Base-by-base conservation (phyloP, 805 yeast species). In the Hanseniaspora nectarophila region DNA sequence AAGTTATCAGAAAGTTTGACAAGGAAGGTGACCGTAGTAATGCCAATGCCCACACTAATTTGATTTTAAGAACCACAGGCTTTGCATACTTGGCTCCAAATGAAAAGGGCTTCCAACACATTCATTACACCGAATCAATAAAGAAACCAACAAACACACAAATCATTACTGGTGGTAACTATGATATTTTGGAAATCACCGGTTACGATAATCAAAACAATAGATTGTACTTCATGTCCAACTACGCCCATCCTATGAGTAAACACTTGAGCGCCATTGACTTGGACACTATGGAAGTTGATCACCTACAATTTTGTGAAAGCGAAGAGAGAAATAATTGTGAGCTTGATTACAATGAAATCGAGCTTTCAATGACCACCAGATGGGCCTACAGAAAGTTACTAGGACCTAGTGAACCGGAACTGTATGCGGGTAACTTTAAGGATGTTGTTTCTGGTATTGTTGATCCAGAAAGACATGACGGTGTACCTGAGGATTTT, bases 31-130 rank as follows among this genome's bases (percentile, higher is more conserved):
- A 72, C 33, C 33, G 34, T 2, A 59, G 46, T 18, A 35, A n/a
- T 33, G 23, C 12, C 4, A 31, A 31, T 8, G 15, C 29, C n/a
- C 26, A 35, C 29, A 18, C 21, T 2, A 43, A 29, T 16, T 28
- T 50, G 31, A 26, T 50, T 31, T 21, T 29, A 5, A 42, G 29
- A 18, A 18, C 24, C 35, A 46, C 52, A 4, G 90, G 90, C 0
- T 85, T 80, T 59, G 70, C 84, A 47, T 92, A 84, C 61, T 66
- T 77, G 3, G 72, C 78, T 13, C 78, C 74, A 16, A 72, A 70
- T 32, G 70, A 61, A 10, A 53, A 69, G 12, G 81, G 83, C 0
- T 81, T 65, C 62, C 77, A 75, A 55, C 92, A 84, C 61, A 64
- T 85, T 45, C 85, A 79, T 2, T 78, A 75, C 60, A 83, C 77